Evolutionary conservation across 495 filamentous ascomycete species (phyloP).

Genomic region (Sphaerosporella brunnea): DNA sequence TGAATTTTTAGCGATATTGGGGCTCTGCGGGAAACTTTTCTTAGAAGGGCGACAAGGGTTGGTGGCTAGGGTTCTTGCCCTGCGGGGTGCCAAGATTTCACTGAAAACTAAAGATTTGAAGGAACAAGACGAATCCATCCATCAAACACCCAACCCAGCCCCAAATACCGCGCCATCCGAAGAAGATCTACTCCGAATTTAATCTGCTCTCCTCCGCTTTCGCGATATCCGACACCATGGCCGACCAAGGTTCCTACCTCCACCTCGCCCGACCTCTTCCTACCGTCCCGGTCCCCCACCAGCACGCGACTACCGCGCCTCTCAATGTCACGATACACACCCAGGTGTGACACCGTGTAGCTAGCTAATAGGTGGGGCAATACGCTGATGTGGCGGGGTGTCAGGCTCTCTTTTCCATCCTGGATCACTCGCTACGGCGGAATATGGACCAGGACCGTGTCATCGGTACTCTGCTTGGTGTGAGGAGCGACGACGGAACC

Average conservation of each 20-base stretch:
- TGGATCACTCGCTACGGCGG: constrained; percentile 86
- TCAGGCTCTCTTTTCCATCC: constrained; percentile 78
- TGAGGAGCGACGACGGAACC: constrained; percentile 82
- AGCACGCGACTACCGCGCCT: constrained; percentile 53
- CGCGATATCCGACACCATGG: constrained; percentile 37
- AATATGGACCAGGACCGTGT: constrained; percentile 82
- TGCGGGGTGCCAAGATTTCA: constrained; percentile 6
- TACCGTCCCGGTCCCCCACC: constrained; percentile 52
- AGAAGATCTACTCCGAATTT: neutral
- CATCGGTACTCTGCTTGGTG: constrained; percentile 85
- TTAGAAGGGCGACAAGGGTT: neutral
- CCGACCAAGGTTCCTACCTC: constrained; percentile 67
- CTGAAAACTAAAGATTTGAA: neutral
- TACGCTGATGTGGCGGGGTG: neutral
- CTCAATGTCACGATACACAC: constrained; percentile 86
- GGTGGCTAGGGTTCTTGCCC: constrained; percentile 5
- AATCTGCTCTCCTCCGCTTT: neutral
- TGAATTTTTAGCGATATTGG: neutral
- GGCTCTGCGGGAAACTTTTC: constrained; percentile 7
- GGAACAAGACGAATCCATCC: no score
- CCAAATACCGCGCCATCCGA: neutral
- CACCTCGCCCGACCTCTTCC: constrained; percentile 86
- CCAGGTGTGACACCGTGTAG: constrained; percentile 43
- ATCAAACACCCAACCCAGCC: no score
- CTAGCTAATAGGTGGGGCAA: no score